Base-by-base conservation (phyloP, 2,329 filamentous ascomycete genomes). In the Pseudohalonectria lignicola region DNA sequence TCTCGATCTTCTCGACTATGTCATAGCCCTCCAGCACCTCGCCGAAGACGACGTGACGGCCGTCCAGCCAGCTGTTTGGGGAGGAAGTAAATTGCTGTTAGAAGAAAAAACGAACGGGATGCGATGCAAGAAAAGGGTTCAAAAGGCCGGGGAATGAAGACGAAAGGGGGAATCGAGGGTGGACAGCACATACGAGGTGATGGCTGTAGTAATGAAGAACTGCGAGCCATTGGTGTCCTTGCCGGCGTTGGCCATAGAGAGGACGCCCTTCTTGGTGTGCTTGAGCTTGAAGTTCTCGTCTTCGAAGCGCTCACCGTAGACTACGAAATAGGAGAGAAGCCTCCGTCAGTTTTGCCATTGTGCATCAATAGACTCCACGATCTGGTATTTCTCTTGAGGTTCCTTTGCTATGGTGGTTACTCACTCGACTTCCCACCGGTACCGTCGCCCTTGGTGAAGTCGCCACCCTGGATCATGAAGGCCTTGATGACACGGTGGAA, bases 281-380 rank as follows among this genome's bases (percentile, higher is more conserved):
- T 87, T 88, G 57, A 90, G 74, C 79, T 92, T 90, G 75, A 93
- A 92, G 81, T 90, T 92, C 79, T 93, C 85, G 54, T 93, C 85
- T 47, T 76, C 64, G 67, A 92, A 92, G 66, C 84, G 85, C 51
- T 75, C 70, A 53, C 85, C 85, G 60, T 90, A 92, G 69, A 92
- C 76, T 80, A 45, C n/a, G 41, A 16, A 21, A 31, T 10, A 4
- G 18, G 4, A 10, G 10, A 21, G 38, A 23, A 21, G 13, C 6
- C 4, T n/a, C n/a, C n/a, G n/a, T n/a, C n/a, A n/a, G n/a, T n/a
- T n/a, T n/a, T n/a, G n/a, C n/a, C n/a, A n/a, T n/a, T n/a, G n/a
- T n/a, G n/a, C n/a, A n/a, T n/a, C n/a, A n/a, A n/a, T n/a, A n/a
- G n/a, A n/a, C n/a, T n/a, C n/a, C n/a, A n/a, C n/a, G n/a, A n/a